These are phyloP conservation scores for Sextonia rubra DNA, from an alignment of 164 flowering plant species.

Conservation along the genomic window DNA sequence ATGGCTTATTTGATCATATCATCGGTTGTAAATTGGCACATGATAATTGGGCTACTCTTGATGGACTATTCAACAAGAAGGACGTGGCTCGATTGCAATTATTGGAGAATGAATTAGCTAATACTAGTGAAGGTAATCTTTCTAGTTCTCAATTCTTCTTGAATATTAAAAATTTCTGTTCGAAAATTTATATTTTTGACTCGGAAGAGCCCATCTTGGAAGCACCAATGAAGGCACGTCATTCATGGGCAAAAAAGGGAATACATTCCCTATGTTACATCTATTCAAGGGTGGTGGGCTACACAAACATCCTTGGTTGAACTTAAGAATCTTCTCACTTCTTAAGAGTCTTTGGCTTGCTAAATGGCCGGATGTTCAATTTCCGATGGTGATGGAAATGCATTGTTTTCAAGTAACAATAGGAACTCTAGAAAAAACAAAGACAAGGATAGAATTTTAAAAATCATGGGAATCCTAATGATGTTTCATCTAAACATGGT, in stretches of 20 bases:
- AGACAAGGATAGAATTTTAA: not conserved
- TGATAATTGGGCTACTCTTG: conserved; percentile 9
- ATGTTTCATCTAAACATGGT: not conserved
- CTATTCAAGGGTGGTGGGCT: not conserved
- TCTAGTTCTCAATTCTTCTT: conserved; percentile 9
- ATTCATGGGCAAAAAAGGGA: conserved; percentile 3
- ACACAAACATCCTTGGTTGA: conserved; percentile 6
- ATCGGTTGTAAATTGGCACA: conserved; percentile 2
- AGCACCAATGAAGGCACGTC: conserved; percentile 5
- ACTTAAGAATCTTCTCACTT: conserved; percentile 8
- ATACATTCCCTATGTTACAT: not conserved
- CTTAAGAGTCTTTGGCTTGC: conserved; percentile 3
- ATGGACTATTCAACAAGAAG: conserved; percentile 10
- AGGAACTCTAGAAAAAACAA: not conserved
- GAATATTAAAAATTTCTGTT: conserved; percentile 8
- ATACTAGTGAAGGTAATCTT: conserved; percentile 5
- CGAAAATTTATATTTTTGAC: not conserved
- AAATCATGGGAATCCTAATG: not conserved
- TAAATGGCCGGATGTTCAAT: conserved; percentile 3
- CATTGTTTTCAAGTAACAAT: not conserved
- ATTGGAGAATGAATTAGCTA: conserved; percentile 14
- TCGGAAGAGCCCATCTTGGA: conserved; percentile 4
- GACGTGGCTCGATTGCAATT: conserved; percentile 3
- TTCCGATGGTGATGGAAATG: not conserved
- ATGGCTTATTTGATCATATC: not conserved